Base-by-base conservation (phyloP, 1,139 yeast species). In the Yamadazyma dushanensis region DNA sequence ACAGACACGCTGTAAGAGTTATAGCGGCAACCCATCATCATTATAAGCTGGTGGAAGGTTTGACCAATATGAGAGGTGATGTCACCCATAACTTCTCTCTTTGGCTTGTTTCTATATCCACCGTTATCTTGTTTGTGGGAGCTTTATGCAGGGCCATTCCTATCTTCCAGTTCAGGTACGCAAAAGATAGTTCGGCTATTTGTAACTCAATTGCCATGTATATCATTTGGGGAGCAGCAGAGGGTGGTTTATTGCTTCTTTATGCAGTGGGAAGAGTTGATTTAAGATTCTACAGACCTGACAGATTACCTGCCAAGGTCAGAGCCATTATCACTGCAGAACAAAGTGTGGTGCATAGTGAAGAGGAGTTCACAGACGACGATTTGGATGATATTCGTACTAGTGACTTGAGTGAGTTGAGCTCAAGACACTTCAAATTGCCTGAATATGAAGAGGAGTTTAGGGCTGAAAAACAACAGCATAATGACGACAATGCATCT, bases 221-320 rank as follows among this genome's bases (percentile, higher is more conserved):
- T 56, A 67, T 81, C 25, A 61, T 78, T 45, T 83, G 86, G 77
- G 74, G 75, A 18, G 76, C 72, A 4, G 63, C 80, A 28, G 94
- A 85, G 60, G 70, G 71, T 0, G 45, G 80, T 19, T 74, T 81
- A 39, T 70, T 79, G 39, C 43, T 78, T 5, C 39, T 80, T 30
- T 80, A 79, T 56, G 57, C 84, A 30, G 56, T 79, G 19, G 79
- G 80, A 28, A 69, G 94, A 53, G 76, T 81, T 34, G 94, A 84
- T 55, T 69, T 84, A 49, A 70, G 94, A 53, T 84, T 84, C 62
- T 84, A 84, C 68, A 78, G 87, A 57, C 92, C 92, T 16, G 92
- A 83, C 50, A 57, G 61, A 40, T 60, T 77, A 38, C 73, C 75
- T 6, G 45, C 51, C 23, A 58, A 57, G 35, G 73, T 70, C 15